Evolutionary conservation across 2,329 filamentous ascomycete species (phyloP).

Genomic region (Bisporella sp.): DNA sequence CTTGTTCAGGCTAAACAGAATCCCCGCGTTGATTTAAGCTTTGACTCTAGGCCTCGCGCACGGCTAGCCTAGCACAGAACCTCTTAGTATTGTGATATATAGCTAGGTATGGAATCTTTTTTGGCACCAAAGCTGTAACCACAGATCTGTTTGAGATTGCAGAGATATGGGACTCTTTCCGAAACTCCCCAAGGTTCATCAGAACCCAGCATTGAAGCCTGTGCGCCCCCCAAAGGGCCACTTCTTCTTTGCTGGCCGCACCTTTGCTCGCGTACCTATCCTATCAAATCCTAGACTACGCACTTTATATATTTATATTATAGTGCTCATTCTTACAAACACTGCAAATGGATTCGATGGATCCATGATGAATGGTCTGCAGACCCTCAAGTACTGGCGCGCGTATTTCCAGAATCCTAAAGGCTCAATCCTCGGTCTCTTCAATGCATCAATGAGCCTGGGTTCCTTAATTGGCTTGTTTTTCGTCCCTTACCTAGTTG

Average conservation of each 20-base stretch:
- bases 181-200: too few relatives aligned
- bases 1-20: too few relatives aligned
- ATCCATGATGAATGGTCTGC: slow-evolving; percentile 40
- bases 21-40: too few relatives aligned
- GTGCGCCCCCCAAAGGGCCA: slow-evolving; percentile 12
- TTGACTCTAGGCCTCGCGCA: too few relatives aligned
- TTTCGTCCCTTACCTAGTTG: slow-evolving; percentile 28
- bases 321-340: slow-evolving; percentile 32
- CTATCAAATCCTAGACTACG: slow-evolving; percentile 34
- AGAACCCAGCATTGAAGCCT: too few relatives aligned
- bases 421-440: slow-evolving; percentile 25
- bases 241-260: slow-evolving; percentile 23
- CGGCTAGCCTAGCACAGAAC: too few relatives aligned
- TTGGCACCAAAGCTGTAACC: too few relatives aligned
- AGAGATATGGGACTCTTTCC: too few relatives aligned
- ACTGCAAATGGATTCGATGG: slow-evolving; percentile 40
- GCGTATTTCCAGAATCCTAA: slow-evolving; percentile 11
- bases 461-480: slow-evolving; percentile 33
- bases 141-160: too few relatives aligned
- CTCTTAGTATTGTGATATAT: too few relatives aligned
- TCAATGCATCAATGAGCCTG: slow-evolving; percentile 37
- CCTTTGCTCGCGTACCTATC: slow-evolving; percentile 38
- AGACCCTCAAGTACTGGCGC: slow-evolving; percentile 38
- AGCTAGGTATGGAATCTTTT: too few relatives aligned
- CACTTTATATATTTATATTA: slow-evolving; percentile 44